Evolutionary conservation across 805 yeast species (phyloP).

Genomic region (Candida sithepensis): DNA sequence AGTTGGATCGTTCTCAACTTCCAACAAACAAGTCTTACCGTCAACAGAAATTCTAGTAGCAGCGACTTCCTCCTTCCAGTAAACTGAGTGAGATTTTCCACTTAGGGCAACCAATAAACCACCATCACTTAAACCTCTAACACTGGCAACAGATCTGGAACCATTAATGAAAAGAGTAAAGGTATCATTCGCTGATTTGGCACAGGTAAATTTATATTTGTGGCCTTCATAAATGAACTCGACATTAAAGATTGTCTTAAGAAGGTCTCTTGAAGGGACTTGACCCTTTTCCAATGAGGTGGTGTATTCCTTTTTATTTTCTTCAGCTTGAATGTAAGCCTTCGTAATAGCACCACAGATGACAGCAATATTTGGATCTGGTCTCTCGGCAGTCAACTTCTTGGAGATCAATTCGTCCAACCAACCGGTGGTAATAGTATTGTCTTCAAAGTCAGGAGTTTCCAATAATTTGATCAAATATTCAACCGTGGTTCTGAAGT

Average conservation of each 20-base stretch:
- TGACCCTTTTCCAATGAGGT: slow-evolving; percentile 91
- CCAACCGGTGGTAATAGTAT: slow-evolving; percentile 99
- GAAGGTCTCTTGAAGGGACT: slow-evolving; percentile 76
- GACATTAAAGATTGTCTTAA: slow-evolving; percentile 85
- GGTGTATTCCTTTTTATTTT: slow-evolving; percentile 64
- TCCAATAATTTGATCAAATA: slow-evolving; percentile 91
- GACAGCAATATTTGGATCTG: slow-evolving; percentile 86
- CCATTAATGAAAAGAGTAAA: slow-evolving; percentile 93
- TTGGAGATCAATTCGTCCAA: slow-evolving; percentile 92
- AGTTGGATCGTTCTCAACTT: slow-evolving; percentile 96
- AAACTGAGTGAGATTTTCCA: slow-evolving; percentile 91
- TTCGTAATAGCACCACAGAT: slow-evolving; percentile 98
- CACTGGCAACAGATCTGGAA: slow-evolving; percentile 82
- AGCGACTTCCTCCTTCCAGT: slow-evolving; percentile 97
- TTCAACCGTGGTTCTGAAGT: slow-evolving; percentile 96
- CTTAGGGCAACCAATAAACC: slow-evolving; percentile 84
- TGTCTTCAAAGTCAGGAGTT: slow-evolving; percentile 94
- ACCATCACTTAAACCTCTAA: slow-evolving; percentile 88
- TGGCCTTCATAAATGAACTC: slow-evolving; percentile 95
- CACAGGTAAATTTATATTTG: slow-evolving; percentile 92
- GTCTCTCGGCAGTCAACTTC: slow-evolving; percentile 95
- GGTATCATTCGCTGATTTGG: slow-evolving; percentile 80
- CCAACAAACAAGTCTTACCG: slow-evolving; percentile 89
- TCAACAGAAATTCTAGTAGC: slow-evolving; percentile 95
- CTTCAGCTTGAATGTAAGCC: slow-evolving; percentile 78